Conservation (phyloP, 2,329 filamentous ascomycete species). For the Fonsecaea erecta region DNA sequence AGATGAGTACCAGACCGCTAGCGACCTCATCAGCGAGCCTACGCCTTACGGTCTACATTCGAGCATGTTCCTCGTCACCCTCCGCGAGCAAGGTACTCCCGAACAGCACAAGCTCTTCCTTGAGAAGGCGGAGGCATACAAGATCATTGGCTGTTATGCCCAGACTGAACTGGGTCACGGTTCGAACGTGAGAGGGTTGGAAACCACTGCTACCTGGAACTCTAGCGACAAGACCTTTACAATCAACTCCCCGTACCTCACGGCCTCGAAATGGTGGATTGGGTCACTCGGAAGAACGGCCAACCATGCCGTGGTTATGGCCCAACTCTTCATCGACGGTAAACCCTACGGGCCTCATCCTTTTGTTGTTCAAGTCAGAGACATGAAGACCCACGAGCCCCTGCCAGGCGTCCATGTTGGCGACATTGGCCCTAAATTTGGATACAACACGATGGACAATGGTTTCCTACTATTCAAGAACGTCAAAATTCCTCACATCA, state of each 20-base stretch:
- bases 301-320: conserved; percentile 79
- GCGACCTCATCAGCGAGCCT: conserved; percentile 72
- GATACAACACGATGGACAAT: conserved; percentile 82
- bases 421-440: conserved; percentile 80
- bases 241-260: conserved; percentile 73
- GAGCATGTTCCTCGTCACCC: conserved; percentile 71
- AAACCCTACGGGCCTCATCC: conserved; percentile 75
- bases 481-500: conserved; percentile 73
- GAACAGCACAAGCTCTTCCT: conserved; percentile 76
- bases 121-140: conserved; percentile 68
- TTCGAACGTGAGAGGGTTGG: conserved; percentile 73
- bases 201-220: conserved; percentile 76
- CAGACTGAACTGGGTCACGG: conserved; percentile 82
- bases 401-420: conserved; percentile 73
- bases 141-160: conserved; percentile 78
- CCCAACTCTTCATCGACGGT: conserved; percentile 71
- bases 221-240: conserved; percentile 73
- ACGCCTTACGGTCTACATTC: conserved; percentile 76
- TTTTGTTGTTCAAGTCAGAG: conserved; percentile 75
- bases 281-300: conserved; percentile 76
- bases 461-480: conserved; percentile 79
- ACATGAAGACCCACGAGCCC: conserved; percentile 70
- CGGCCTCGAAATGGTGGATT: conserved; percentile 84
- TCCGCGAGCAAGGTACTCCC: conserved; percentile 71
- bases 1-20: conserved; percentile 68